Percentiles rank a stretch among this genome's conserved stretches.
Evolutionary conservation across 345 rosid genomes (phyloP).

Genomic region (Hevea brasiliensis): DNA sequence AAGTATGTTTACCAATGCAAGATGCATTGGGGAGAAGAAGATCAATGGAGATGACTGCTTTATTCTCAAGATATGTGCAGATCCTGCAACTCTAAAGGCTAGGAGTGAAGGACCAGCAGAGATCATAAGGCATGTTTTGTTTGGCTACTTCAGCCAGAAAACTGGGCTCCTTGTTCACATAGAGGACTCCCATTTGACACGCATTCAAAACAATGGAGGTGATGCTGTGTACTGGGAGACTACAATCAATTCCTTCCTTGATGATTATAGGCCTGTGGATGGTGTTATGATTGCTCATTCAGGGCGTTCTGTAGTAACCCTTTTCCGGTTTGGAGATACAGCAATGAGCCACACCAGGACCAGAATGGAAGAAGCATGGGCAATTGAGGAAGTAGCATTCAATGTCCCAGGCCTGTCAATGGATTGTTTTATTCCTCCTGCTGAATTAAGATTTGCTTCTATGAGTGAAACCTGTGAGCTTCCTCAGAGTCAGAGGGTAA

Average conservation of each 20-base stretch:
- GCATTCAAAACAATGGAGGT: constrained; percentile 31
- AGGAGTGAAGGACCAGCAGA: constrained; percentile 34
- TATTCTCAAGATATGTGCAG: constrained; percentile 32
- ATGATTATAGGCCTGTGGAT: constrained; percentile 27
- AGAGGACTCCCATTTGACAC: constrained; percentile 31
- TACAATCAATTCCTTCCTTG: constrained; percentile 27
- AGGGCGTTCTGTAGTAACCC: constrained; percentile 25
- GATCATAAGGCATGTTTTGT: constrained; percentile 29
- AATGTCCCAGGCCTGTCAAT: constrained; percentile 28
- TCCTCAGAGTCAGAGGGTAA: constrained; percentile 50
- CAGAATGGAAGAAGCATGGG: constrained; percentile 35
- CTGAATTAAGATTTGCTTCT: constrained; percentile 28
- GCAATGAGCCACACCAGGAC: constrained; percentile 32
- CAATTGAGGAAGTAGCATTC: constrained; percentile 28
- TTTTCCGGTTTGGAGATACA: constrained; percentile 27
- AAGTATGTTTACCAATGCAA: constrained; percentile 29
- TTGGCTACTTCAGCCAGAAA: constrained; percentile 29
- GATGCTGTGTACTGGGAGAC: constrained; percentile 33
- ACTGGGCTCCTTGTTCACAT: constrained; percentile 30
- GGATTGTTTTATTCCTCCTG: constrained; percentile 32
- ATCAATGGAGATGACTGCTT: constrained; percentile 27
- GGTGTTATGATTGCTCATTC: constrained; percentile 32
- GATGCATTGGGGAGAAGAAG: constrained; percentile 31
- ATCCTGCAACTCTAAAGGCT: constrained; percentile 27
- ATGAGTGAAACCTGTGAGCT: constrained; percentile 48